Evolutionary conservation across 169 alveolate genomes (phyloP), one percentile per base, ranked within the genome.

Genomic region (Plasmodium chabaudi): DNA sequence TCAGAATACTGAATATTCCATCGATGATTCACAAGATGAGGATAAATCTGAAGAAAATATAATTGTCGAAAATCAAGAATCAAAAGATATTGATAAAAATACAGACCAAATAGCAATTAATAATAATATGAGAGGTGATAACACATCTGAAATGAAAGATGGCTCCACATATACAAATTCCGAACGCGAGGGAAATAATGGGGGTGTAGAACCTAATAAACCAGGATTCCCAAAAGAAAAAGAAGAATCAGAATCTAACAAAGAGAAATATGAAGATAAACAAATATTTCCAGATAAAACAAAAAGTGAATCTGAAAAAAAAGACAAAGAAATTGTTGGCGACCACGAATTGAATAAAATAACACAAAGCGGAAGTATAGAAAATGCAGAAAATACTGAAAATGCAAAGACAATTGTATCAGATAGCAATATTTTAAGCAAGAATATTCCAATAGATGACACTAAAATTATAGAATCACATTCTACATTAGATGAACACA

Each of bases 401-500:
- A 21, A 17, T 21, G 9, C 19, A 1, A n/a, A 47, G 2, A 27
- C 39, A 27, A 27, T 27, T 27, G 39, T 27, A 27, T 27, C 39
- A 27, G 39, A 27, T 27, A 27, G 39, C 39, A 27, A 1, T 27
- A 27, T 27, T 27, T 27, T 27, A 27, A 27, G 39, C 5, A 56
- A 0, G 53, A 42, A 27, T 0, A 2, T 42, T 68, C 61, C 17
- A n/a, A 23, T 44, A 9, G 64, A 17, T 68, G 34, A 25, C 34
- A 59, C 25, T 42, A 51, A 17, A 19, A 46, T 42, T 44, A 13
- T 19, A 47, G 64, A 19, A 17, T 12, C 19, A 19, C 63, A 56
- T 17, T 49, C 57, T 23, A 57, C 87, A 49, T 27, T 27, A 27
- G 27, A 42, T 49, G 87, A 49, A 59, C 21, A 15, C 15, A 56